Evolutionary conservation across 2,329 filamentous ascomycete species (phyloP), one percentile per base, ranked within the genome.

Genomic region (Cordyceps farinosa): DNA sequence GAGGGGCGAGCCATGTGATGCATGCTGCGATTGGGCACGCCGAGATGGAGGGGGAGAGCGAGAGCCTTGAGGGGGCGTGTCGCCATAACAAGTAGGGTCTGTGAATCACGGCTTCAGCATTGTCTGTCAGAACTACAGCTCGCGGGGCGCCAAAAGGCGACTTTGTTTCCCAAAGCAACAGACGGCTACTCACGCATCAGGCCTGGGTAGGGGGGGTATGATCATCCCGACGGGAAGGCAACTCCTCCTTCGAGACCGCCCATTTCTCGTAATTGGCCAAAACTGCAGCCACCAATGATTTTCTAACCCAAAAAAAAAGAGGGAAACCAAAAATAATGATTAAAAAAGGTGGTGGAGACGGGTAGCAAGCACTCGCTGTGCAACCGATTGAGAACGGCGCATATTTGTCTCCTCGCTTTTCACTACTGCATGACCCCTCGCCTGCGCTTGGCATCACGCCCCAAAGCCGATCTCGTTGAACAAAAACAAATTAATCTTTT

Each of bases 321-420:
- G 54, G 38, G 9, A 27, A 53, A 36, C 17, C 29, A 59, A 59
- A 59, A 51, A 32, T 42, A 40, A 32, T 30, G 13, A 50, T 30
- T 17, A 22, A 36, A 50, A 59, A 50, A n/a, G 48, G 55, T 51
- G 45, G 57, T 44, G 57, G 57, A 32, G 9, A 30, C 58, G 48
- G 58, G 47, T 51, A 61, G 58, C 58, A 61, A 61, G 58, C 58
- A 47, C 34, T 34, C n/a, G 27, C 42, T 61, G 58, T 61, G 15
- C 40, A n/a, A 61, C 58, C 38, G 38, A 54, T 61, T 61, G 50
- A 47, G 52, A 50, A 61, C 58, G 58, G 50, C 40, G 48, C n/a
- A 47, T 60, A 54, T 54, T 45, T 61, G 50, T 50, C 40, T 52
- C 11, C 57, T 44, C 36, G n/a, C 36, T 30, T 54, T 61, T 53